Evolutionary conservation across 345 rosid genomes (phyloP).

Genomic region (Salix brachista): DNA sequence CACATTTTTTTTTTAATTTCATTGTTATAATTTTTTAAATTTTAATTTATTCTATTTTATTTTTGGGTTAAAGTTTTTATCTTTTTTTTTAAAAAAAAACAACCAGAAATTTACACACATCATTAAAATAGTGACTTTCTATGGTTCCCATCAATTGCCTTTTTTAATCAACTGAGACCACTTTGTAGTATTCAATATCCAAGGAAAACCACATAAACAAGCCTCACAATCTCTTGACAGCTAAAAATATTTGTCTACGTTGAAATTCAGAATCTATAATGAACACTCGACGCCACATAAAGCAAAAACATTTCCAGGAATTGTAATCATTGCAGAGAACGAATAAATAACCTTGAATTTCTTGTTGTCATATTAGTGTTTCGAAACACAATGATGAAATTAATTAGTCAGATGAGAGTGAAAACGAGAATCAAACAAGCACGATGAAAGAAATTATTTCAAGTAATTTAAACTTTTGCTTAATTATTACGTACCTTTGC

Average conservation of each 20-base stretch:
- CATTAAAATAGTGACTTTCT: background rate
- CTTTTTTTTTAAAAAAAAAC: too few relatives aligned
- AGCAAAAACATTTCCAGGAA: background rate
- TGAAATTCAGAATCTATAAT: background rate
- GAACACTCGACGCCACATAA: background rate
- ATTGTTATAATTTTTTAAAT: too few relatives aligned
- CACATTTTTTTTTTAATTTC: too few relatives aligned
- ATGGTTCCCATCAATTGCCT: background rate
- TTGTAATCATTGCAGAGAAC: background rate
- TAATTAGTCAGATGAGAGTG: background rate
- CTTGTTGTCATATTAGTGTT: background rate
- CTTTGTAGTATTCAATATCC: background rate
- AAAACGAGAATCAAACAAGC: background rate
- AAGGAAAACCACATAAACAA: conserved; percentile 13
- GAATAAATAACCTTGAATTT: background rate
- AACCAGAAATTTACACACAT: too few relatives aligned
- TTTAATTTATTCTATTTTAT: too few relatives aligned
- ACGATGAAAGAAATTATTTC: background rate
- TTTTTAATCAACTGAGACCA: background rate
- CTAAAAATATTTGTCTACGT: conserved; percentile 26
- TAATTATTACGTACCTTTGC: background rate
- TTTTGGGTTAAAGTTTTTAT: too few relatives aligned
- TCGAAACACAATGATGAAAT: background rate
- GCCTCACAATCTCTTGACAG: conserved; percentile 33
- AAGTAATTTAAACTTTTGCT: background rate